These are phyloP conservation scores for Ceratobasidium papillatum DNA, from an alignment of 1,284 basidiomycete genomes.

Conservation along the genomic window DNA sequence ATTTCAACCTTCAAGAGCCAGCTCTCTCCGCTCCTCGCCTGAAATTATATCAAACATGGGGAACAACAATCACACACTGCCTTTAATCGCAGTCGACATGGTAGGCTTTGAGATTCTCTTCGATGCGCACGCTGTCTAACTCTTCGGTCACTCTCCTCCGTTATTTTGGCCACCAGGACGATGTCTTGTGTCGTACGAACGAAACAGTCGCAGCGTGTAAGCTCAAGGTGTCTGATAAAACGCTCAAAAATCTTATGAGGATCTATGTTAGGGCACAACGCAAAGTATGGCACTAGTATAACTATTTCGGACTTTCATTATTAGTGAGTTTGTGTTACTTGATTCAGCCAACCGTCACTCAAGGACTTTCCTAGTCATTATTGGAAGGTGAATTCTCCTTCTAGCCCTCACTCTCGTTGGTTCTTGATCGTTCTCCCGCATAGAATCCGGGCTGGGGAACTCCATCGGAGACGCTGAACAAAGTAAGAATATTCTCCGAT, in stretches of 20 bases:
- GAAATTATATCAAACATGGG: not conserved
- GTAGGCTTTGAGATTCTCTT: not conserved
- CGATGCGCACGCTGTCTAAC: not conserved
- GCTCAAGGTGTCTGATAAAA: slow-evolving; percentile 46
- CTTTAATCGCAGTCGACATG: slow-evolving; percentile 33
- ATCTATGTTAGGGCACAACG: slow-evolving; percentile 67
- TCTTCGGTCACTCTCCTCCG: not conserved
- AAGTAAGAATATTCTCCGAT: slow-evolving; percentile 69
- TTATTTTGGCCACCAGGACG: slow-evolving; percentile 56
- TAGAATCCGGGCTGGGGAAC: slow-evolving; percentile 79
- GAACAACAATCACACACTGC: not conserved
- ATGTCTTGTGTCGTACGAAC: slow-evolving; percentile 79
- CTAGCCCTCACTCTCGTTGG: slow-evolving; percentile 14
- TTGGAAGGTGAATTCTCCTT: slow-evolving; percentile 62
- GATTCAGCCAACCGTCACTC: slow-evolving; percentile 41
- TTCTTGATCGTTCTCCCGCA: not conserved
- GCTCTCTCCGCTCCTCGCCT: not conserved
- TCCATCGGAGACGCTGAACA: slow-evolving; percentile 63
- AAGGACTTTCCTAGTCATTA: slow-evolving; percentile 60
- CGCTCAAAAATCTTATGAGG: not conserved
- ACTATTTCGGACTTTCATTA: slow-evolving; percentile 69
- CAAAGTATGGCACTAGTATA: slow-evolving; percentile 64
- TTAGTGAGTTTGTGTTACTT: slow-evolving; percentile 54
- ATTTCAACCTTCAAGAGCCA: not conserved
- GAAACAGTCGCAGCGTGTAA: slow-evolving; percentile 69